Evolutionary conservation across 1,284 basidiomycete genomes (phyloP).

Genomic region (Naganishia sp.): DNA sequence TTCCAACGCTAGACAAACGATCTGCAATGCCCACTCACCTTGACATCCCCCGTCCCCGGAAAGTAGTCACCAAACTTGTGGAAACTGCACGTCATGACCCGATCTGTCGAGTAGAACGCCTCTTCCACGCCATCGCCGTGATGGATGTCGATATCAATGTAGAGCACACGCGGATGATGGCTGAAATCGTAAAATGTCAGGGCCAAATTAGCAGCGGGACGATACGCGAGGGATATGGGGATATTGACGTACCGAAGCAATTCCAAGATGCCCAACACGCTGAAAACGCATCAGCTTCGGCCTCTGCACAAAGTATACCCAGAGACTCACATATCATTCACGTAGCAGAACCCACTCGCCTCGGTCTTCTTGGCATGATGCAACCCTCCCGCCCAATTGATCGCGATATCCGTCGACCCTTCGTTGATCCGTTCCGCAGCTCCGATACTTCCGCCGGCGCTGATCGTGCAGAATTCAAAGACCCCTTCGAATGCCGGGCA

Average conservation of each 20-base stretch:
- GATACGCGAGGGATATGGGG: not conserved
- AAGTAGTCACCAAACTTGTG: slow-evolving; percentile 98
- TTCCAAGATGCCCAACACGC: slow-evolving; percentile 86
- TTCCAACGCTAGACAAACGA: too few species aligned
- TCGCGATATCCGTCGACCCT: slow-evolving; percentile 84
- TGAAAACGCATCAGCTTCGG: slow-evolving; percentile 45
- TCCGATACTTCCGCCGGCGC: slow-evolving; percentile 86
- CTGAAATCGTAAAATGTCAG: slow-evolving; percentile 37
- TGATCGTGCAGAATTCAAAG: slow-evolving; percentile 96
- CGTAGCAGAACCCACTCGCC: slow-evolving; percentile 95
- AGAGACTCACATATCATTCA: slow-evolving; percentile 69
- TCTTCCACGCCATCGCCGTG: slow-evolving; percentile 99
- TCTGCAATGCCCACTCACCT: slow-evolving; percentile 39
- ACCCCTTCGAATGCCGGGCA: slow-evolving; percentile 96
- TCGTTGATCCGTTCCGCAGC: slow-evolving; percentile 79
- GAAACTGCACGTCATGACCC: slow-evolving; percentile 94
- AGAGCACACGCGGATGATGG: slow-evolving; percentile 79
- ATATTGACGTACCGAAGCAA: slow-evolving; percentile 63
- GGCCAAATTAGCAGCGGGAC: not conserved
- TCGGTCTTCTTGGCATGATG: slow-evolving; percentile 98
- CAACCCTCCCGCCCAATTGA: slow-evolving; percentile 97
- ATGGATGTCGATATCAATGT: slow-evolving; percentile 98
- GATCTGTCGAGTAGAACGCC: slow-evolving; percentile 95
- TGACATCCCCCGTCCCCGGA: slow-evolving; percentile 85
- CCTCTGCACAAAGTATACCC: too few species aligned